phyloP scores from a whole-genome alignment of 306 rosid genomes.

The Trichosanthes cucumerina region DNA sequence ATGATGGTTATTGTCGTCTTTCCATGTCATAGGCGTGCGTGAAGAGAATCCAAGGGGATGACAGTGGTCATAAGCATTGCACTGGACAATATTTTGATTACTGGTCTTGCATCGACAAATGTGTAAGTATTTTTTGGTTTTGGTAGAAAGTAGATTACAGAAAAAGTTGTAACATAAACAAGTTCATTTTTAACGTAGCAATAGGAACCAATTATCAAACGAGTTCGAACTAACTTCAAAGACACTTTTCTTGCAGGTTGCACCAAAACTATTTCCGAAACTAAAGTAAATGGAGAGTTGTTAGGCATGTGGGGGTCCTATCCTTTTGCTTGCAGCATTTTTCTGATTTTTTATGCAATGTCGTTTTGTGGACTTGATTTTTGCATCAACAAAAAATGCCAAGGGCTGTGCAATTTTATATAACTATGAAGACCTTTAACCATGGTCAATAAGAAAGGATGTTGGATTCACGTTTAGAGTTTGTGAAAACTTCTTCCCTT shows the following conservation, averaged over 20 bases:
- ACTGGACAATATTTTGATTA: conserved; percentile 97
- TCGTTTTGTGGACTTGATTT: neutral
- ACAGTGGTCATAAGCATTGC: conserved; percentile 82
- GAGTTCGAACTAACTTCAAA: neutral
- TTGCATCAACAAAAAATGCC: conserved; percentile 8
- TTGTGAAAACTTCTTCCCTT: neutral
- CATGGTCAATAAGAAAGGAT: conserved; percentile 12
- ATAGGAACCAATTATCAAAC: neutral
- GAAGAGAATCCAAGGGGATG: conserved; percentile 77
- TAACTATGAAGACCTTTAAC: conserved; percentile 5
- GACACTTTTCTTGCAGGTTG: conserved; percentile 53
- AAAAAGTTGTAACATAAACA: neutral
- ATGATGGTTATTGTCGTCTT: neutral
- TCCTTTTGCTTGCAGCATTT: conserved; percentile 4
- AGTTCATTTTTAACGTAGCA: neutral
- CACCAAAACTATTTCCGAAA: conserved; percentile 52
- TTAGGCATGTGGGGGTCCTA: conserved; percentile 7
- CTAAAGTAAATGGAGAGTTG: conserved; percentile 43
- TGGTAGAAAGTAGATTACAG: neutral
- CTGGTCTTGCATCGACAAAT: conserved; percentile 92
- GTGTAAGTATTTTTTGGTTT: conserved; percentile 44
- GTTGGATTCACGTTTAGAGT: neutral
- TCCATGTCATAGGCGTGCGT: conserved; percentile 56
- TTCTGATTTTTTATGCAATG: conserved; percentile 9
- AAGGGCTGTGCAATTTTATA: conserved; percentile 1